Evolutionary conservation across 805 yeast genomes (phyloP).

Genomic region (Pichia membranifaciens): DNA sequence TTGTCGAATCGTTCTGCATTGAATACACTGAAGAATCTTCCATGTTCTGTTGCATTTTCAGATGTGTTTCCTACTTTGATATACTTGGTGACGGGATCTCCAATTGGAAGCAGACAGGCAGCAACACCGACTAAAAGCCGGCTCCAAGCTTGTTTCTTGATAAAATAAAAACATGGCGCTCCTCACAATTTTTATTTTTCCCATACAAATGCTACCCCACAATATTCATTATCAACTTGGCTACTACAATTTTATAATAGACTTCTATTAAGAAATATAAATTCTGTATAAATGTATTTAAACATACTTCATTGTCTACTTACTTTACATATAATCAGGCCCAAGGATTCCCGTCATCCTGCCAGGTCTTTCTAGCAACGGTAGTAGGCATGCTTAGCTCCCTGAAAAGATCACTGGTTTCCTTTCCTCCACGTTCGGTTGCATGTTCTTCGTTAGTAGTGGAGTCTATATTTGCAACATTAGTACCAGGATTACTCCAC

Average conservation of each 20-base stretch:
- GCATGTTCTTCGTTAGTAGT: not conserved
- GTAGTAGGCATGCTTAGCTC: constrained; percentile 44
- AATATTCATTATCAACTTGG: too few relatives aligned
- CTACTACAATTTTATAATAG: too few relatives aligned
- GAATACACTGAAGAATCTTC: not conserved
- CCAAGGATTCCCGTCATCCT: constrained; percentile 69
- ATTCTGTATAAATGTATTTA: not conserved
- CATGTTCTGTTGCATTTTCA: too few relatives aligned
- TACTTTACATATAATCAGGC: constrained; percentile 16
- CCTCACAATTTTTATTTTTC: too few relatives aligned
- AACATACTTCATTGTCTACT: not conserved
- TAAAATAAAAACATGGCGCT: too few relatives aligned
- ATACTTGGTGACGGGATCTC: too few relatives aligned
- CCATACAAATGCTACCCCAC: too few relatives aligned
- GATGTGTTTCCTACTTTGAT: too few relatives aligned
- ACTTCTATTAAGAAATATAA: too few relatives aligned
- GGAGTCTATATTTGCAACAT: not conserved
- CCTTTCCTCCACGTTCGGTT: constrained; percentile 1
- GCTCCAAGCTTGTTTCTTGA: too few relatives aligned
- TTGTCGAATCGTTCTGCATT: constrained; percentile 1
- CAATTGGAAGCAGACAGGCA: too few relatives aligned
- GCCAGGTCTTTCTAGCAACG: constrained; percentile 48
- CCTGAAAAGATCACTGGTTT: constrained; percentile 38
- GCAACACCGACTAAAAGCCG: too few relatives aligned
- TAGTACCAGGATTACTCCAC: constrained; percentile 1